A percentile compares a stretch with the other conserved stretches of the same genome.
phyloP scores from a whole-genome alignment of 148 eudicot species.

The Rhododendron molle region DNA sequence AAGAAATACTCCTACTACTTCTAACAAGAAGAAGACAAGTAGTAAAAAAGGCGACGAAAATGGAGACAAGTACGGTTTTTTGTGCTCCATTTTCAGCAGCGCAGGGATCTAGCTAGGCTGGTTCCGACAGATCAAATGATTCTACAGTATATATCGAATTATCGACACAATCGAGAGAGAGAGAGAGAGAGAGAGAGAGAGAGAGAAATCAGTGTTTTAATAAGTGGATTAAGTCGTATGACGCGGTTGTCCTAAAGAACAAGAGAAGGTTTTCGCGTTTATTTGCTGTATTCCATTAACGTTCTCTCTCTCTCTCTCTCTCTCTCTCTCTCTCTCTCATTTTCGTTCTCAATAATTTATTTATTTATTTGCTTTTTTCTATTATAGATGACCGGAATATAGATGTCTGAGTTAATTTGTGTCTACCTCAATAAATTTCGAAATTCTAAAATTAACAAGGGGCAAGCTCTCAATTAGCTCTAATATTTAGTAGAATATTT shows the following conservation, averaged over 20 bases:
- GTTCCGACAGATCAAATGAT: background rate
- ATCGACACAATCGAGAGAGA: background rate
- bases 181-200: background rate
- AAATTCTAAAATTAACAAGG: too few relatives aligned
- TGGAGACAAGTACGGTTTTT: background rate
- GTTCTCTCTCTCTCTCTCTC: background rate
- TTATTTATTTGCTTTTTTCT: too few relatives aligned
- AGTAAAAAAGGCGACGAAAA: background rate
- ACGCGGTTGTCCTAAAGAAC: background rate
- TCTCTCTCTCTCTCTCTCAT: background rate
- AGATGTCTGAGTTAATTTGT: rapidly evolving
- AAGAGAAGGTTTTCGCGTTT: background rate
- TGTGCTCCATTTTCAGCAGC: background rate
- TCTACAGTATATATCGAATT: background rate
- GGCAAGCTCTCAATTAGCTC: too few relatives aligned
- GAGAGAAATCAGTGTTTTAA: background rate
- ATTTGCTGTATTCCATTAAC: constrained; percentile 1
- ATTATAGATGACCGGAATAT: too few relatives aligned
- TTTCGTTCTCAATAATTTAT: background rate
- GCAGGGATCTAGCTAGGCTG: background rate
- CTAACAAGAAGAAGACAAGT: background rate
- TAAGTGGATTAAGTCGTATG: background rate
- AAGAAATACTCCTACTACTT: background rate
- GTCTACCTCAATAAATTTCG: rapidly evolving
- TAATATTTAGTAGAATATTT: too few relatives aligned